Percentiles rank a stretch among this genome's conserved stretches.
Conservation (phyloP, 148 eudicot genomes). For the Camellia japonica region DNA sequence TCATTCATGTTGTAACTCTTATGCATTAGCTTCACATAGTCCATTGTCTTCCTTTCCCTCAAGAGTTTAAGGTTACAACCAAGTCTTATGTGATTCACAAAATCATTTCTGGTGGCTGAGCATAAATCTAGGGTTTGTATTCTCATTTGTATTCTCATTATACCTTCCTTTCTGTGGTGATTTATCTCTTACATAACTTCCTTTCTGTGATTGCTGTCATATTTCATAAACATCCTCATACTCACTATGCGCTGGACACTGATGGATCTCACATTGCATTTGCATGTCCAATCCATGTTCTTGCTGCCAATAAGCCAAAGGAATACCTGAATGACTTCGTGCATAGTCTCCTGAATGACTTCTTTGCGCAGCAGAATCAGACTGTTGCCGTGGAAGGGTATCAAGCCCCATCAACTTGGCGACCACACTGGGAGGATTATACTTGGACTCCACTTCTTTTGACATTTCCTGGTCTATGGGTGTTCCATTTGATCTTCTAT, state of each 20-base stretch:
- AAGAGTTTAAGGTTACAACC: no score
- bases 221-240: slow-evolving; percentile 67
- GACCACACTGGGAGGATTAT: slow-evolving; percentile 70
- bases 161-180: slow-evolving; percentile 55
- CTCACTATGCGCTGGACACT: slow-evolving; percentile 40
- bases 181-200: slow-evolving; percentile 38
- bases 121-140: no score
- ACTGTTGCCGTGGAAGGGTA: slow-evolving; percentile 61
- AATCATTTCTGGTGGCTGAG: no score
- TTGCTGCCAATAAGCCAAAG: slow-evolving; percentile 51
- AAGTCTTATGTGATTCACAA: no score
- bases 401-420: slow-evolving; percentile 99
- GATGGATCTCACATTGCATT: slow-evolving; percentile 32
- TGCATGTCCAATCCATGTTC: slow-evolving; percentile 31
- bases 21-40: no score
- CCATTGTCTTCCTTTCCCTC: no score
- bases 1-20: no score
- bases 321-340: slow-evolving; percentile 45
- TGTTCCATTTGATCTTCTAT: slow-evolving; percentile 52
- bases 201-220: slow-evolving; percentile 49
- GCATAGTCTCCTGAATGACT: slow-evolving; percentile 40
- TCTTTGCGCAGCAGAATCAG: slow-evolving; percentile 39
- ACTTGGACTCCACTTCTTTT: slow-evolving; percentile 57
- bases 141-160: slow-evolving; percentile 41
- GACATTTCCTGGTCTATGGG: slow-evolving; percentile 90